phyloP scores from a whole-genome alignment of 179 eudicot genomes.

The Silene noctiflora region DNA sequence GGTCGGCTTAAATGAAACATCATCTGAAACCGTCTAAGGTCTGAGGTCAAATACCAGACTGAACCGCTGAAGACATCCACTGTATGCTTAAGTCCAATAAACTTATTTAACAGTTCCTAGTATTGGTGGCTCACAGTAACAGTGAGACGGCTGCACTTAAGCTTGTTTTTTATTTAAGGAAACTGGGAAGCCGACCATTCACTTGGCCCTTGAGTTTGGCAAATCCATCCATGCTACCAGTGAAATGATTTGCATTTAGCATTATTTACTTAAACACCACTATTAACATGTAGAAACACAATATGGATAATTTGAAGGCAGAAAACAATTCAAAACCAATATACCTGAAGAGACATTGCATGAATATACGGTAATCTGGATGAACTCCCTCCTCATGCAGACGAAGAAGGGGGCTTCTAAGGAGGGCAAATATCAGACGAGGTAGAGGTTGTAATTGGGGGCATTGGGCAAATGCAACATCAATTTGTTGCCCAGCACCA shows the following conservation, averaged over 20 bases:
- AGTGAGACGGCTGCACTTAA: not conserved
- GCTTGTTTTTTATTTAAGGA: not conserved
- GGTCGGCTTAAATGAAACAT: too few relatives aligned
- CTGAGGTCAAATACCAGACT: not conserved
- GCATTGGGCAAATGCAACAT: conserved; percentile 79
- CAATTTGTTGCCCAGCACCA: conserved; percentile 45
- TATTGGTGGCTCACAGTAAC: conserved; percentile 2
- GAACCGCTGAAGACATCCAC: not conserved
- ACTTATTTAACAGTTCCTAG: not conserved
- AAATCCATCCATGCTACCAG: not conserved
- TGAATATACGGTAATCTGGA: conserved; percentile 89
- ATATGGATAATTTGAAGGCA: not conserved
- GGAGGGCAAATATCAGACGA: conserved; percentile 88
- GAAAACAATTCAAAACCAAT: not conserved
- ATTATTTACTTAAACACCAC: not conserved
- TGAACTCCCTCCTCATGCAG: conserved; percentile 97
- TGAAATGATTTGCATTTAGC: not conserved
- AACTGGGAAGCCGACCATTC: not conserved
- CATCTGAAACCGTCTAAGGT: too few relatives aligned
- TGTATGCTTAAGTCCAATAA: not conserved
- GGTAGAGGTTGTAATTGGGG: conserved; percentile 91
- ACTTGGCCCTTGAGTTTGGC: not conserved
- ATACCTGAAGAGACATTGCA: conserved; percentile 96
- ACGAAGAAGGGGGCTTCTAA: conserved; percentile 89
- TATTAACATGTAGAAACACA: not conserved